A percentile compares a stretch with the other conserved stretches of the same genome.
Conservation (phyloP, 179 eudicot genomes). For the Spinacia oleracea region DNA sequence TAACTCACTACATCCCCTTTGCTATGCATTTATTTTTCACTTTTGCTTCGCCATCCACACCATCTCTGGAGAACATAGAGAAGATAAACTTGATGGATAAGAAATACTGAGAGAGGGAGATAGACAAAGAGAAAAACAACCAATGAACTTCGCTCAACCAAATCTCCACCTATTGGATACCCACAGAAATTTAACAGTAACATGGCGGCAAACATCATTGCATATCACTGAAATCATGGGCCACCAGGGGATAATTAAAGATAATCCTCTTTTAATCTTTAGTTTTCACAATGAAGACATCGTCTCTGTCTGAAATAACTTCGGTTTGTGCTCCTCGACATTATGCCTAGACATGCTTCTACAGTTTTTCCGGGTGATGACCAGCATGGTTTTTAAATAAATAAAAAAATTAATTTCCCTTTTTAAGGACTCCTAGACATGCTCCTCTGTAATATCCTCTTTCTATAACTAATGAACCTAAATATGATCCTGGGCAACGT, state of each 20-base stretch:
- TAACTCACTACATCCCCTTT: neutral
- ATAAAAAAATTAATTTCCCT: neutral
- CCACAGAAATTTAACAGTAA: neutral
- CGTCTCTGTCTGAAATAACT: neutral
- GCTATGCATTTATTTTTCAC: neutral
- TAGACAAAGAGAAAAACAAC: neutral
- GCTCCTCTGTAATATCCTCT: neutral
- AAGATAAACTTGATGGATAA: neutral
- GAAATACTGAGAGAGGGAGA: neutral
- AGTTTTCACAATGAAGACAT: neutral
- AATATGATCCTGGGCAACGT: neutral
- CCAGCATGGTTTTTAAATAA: neutral
- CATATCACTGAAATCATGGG: neutral
- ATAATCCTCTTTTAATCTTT: neutral
- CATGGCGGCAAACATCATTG: neutral
- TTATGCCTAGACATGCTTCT: neutral
- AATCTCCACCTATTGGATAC: neutral
- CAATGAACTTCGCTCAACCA: neutral
- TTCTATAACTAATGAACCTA: neutral
- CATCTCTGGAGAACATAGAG: neutral
- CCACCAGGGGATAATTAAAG: neutral
- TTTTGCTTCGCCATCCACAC: neutral
- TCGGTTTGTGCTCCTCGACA: neutral
- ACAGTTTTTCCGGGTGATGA: neutral
- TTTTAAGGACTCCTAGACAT: neutral